These are phyloP conservation scores for Symmetrospora coprosmae DNA, from an alignment of 768 basidiomycete genomes.

Conservation along the genomic window DNA sequence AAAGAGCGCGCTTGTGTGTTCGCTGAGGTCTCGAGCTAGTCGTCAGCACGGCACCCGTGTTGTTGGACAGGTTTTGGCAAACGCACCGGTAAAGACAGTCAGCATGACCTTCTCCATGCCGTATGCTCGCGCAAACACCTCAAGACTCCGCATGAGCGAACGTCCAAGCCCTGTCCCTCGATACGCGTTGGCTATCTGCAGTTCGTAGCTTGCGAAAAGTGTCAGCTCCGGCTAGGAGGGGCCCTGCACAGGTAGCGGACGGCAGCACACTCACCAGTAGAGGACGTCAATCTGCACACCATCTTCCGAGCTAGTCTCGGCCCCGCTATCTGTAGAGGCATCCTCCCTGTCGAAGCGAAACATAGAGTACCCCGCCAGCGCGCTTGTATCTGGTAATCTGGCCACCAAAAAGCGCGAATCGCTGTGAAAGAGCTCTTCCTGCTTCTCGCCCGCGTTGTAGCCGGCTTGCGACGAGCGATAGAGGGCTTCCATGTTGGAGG, in stretches of 20 bases:
- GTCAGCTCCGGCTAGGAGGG: no score
- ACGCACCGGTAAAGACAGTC: conserved; percentile 59
- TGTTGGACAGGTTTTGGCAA: neutral
- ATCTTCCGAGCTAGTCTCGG: conserved; percentile 21
- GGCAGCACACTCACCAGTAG: conserved; percentile 58
- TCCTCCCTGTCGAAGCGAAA: conserved; percentile 66
- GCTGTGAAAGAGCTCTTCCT: conserved; percentile 48
- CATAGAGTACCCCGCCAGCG: conserved; percentile 42
- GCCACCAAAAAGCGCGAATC: conserved; percentile 52
- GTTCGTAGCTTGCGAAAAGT: conserved; percentile 58
- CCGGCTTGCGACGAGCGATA: conserved; percentile 48
- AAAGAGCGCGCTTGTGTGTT: conserved; percentile 27
- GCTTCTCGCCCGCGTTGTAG: conserved; percentile 50
- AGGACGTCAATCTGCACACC: conserved; percentile 42
- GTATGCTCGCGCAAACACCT: conserved; percentile 44
- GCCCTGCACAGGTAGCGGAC: no score
- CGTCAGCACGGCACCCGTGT: neutral
- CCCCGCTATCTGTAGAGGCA: no score
- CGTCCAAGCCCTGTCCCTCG: conserved; percentile 51
- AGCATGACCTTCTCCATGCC: conserved; percentile 58
- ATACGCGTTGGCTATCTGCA: conserved; percentile 46
- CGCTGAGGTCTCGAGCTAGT: neutral
- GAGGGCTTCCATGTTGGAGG: conserved; percentile 49
- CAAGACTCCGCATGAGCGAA: conserved; percentile 44
- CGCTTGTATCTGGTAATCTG: conserved; percentile 24